Evolutionary conservation across 768 basidiomycete genomes (phyloP).

Genomic region (Austroboletus eburneus): DNA sequence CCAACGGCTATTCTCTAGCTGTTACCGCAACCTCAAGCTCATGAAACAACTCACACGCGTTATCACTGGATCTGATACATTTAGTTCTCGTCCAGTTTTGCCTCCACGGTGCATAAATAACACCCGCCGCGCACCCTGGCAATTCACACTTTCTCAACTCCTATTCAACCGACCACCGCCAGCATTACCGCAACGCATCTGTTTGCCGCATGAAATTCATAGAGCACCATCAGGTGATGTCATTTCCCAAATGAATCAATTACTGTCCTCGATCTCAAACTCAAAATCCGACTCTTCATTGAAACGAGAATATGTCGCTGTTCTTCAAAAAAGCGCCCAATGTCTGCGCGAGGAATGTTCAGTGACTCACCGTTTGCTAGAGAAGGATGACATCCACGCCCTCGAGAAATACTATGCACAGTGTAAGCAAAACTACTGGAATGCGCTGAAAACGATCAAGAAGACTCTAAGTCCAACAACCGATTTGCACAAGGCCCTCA

Average conservation of each 20-base stretch:
- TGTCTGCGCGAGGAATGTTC: background rate
- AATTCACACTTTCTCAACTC: background rate
- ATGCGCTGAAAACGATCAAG: background rate
- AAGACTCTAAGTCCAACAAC: conserved; percentile 10
- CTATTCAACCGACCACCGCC: background rate
- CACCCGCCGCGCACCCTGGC: too few species aligned
- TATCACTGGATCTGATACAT: background rate
- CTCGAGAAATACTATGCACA: background rate
- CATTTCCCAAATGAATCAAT: background rate
- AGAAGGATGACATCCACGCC: background rate
- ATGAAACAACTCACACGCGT: conserved; percentile 1
- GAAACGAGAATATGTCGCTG: conserved; percentile 10
- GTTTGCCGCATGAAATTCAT: background rate
- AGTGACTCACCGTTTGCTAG: background rate
- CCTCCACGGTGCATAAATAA: background rate
- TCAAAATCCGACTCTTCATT: background rate
- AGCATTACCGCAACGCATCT: background rate
- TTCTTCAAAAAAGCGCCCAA: background rate
- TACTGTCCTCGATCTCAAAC: background rate
- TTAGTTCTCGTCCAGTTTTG: fast-evolving
- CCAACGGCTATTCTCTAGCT: conserved; percentile 9
- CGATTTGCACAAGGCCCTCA: background rate
- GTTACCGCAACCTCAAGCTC: conserved; percentile 6
- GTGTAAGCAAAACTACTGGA: background rate
- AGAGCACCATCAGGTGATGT: background rate